Conservation (phyloP, 352 stramenopile species). For the Blastocystis sp. region DNA sequence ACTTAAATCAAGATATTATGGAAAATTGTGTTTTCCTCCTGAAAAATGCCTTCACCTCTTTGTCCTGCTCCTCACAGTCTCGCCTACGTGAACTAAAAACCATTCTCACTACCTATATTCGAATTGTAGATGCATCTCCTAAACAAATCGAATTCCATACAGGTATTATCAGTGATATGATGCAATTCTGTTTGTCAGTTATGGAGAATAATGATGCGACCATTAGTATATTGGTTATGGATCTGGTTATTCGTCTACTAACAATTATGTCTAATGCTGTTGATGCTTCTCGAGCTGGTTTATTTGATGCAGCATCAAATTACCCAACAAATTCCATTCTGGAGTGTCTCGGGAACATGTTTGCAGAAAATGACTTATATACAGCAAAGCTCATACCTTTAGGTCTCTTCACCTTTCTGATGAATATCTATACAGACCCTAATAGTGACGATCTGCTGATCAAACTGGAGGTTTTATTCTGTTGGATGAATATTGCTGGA, state of each 20-base stretch:
- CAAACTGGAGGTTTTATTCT: constrained; percentile 44
- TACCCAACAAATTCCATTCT: constrained; percentile 52
- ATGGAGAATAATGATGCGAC: constrained; percentile 4
- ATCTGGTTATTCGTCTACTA: neutral
- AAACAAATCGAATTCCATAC: constrained; percentile 43
- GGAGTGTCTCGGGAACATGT: constrained; percentile 37
- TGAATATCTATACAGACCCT: neutral
- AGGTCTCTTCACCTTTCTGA: neutral
- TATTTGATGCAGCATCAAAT: neutral
- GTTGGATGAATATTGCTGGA: constrained; percentile 54
- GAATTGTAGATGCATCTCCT: neutral
- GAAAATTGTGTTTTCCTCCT: constrained; percentile 58
- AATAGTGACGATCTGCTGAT: constrained; percentile 20
- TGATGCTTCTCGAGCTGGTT: neutral
- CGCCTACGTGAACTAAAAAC: neutral
- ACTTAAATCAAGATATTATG: constrained; percentile 60
- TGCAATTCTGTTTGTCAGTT: constrained; percentile 1
- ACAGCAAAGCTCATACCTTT: neutral
- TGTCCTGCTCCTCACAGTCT: neutral
- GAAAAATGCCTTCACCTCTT: neutral
- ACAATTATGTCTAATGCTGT: neutral
- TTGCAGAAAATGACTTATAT: constrained; percentile 45
- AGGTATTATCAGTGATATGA: constrained; percentile 18
- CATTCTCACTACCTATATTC: neutral
- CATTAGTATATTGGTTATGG: neutral